Conservation (phyloP, 129 eudicot species). For the Flaveria bidentis region DNA sequence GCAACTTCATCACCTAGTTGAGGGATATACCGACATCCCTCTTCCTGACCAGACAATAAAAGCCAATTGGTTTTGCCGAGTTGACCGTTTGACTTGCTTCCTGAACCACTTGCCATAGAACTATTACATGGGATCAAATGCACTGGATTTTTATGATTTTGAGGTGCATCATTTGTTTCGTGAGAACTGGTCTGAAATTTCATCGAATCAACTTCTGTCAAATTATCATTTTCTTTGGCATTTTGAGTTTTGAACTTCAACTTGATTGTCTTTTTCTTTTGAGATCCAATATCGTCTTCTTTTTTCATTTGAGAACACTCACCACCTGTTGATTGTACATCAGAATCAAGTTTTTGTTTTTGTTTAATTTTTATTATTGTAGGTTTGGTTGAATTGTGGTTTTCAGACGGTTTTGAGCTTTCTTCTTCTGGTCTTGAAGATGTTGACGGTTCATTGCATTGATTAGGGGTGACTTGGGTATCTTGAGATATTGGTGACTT, state of each 20-base stretch:
- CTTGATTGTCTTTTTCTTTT: constrained; percentile 28
- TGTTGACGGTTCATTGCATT: constrained; percentile 30
- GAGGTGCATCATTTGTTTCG: constrained; percentile 36
- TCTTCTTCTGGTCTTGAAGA: constrained; percentile 39
- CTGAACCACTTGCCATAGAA: constrained; percentile 34
- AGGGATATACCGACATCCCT: constrained; percentile 83
- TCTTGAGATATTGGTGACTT: constrained; percentile 40
- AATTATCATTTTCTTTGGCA: constrained; percentile 21
- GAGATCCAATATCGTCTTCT: constrained; percentile 20
- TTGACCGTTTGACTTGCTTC: constrained; percentile 36
- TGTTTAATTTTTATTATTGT: constrained; percentile 56
- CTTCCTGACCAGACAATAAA: constrained; percentile 61
- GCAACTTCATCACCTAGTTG: constrained; percentile 86
- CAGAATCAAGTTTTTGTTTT: constrained; percentile 28
- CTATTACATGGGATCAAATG: constrained; percentile 28
- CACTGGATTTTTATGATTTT: constrained; percentile 35
- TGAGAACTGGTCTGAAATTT: constrained; percentile 44
- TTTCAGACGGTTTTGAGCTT: constrained; percentile 34
- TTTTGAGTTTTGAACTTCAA: constrained; percentile 29
- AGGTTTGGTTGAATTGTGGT: constrained; percentile 26
- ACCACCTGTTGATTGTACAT: constrained; percentile 26
- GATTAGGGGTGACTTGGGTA: constrained; percentile 37
- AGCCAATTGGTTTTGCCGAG: constrained; percentile 67
- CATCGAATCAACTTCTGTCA: constrained; percentile 36
- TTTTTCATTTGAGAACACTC: constrained; percentile 28